Evolutionary conservation across 2,329 filamentous ascomycete genomes (phyloP).

Genomic region (Colletotrichum gigasporum): DNA sequence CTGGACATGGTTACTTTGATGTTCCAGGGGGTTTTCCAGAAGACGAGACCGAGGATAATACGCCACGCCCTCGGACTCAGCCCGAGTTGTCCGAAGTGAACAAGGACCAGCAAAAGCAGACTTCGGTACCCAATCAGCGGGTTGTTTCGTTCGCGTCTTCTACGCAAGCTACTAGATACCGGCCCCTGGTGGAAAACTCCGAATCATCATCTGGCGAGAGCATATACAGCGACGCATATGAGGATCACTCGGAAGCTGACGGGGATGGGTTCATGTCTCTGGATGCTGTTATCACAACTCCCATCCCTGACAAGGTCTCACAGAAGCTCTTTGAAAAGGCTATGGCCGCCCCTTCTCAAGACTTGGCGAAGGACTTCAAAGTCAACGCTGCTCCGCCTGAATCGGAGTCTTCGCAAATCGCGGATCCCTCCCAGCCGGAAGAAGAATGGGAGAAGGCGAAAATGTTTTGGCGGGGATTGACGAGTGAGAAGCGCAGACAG

Average conservation of each 20-base stretch:
- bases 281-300: conserved; percentile 65
- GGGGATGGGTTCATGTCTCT: conserved; percentile 76
- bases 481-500: conserved; percentile 68
- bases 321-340: conserved; percentile 30
- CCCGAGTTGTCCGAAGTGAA: background rate
- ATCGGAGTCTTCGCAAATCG: background rate
- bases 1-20: conserved; percentile 50
- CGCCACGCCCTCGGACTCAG: conserved; percentile 27
- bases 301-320: conserved; percentile 32
- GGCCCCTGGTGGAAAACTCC: conserved; percentile 45
- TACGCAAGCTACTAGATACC: background rate
- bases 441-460: conserved; percentile 75
- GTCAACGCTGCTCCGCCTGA: background rate
- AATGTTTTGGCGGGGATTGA: conserved; percentile 75
- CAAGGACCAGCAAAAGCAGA: background rate
- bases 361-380: background rate
- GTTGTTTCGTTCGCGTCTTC: background rate
- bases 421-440: background rate
- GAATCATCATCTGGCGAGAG: conserved; percentile 58
- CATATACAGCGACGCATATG: conserved; percentile 81
- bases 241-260: conserved; percentile 73
- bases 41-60: conserved; percentile 41
- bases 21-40: conserved; percentile 70
- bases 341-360: background rate
- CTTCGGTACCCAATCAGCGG: background rate